Evolutionary conservation across 441 rosid genomes (phyloP).

Genomic region (Eruca vesicaria): DNA sequence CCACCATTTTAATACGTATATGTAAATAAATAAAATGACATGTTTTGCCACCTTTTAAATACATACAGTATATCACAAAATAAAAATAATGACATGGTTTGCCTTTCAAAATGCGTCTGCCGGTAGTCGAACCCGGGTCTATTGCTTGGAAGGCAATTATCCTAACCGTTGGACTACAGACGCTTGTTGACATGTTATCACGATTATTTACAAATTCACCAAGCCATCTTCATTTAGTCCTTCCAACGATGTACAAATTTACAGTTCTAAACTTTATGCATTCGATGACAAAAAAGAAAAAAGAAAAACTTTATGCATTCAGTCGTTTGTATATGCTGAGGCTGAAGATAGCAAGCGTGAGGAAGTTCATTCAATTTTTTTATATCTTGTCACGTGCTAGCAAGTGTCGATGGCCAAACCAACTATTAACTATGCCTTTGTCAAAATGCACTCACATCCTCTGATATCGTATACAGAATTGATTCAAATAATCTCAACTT

Average conservation of each 20-base stretch:
- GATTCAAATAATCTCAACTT: background rate
- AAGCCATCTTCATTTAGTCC: background rate
- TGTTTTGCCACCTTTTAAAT: too few species aligned
- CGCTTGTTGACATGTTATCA: slow-evolving; percentile 32
- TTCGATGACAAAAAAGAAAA: too few species aligned
- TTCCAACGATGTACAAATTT: background rate
- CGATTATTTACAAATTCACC: too few species aligned
- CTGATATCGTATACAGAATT: background rate
- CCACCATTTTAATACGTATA: too few species aligned
- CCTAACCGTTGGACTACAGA: slow-evolving; percentile 99
- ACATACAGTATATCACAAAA: too few species aligned
- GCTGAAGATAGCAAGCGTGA: slow-evolving; percentile 78
- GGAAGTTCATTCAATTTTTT: slow-evolving; percentile 50
- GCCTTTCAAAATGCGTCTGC: slow-evolving; percentile 39
- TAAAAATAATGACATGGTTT: too few species aligned
- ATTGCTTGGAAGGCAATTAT: slow-evolving; percentile 96
- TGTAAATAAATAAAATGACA: too few species aligned
- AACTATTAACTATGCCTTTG: background rate
- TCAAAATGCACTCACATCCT: background rate
- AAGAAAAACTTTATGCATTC: background rate
- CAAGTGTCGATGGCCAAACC: background rate
- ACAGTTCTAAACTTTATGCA: background rate
- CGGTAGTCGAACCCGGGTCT: slow-evolving; percentile 95
- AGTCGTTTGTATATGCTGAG: background rate
- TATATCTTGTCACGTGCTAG: background rate